Conservation (phyloP, 2,329 filamentous ascomycete species). For the Scortechinia acanthostroma region DNA sequence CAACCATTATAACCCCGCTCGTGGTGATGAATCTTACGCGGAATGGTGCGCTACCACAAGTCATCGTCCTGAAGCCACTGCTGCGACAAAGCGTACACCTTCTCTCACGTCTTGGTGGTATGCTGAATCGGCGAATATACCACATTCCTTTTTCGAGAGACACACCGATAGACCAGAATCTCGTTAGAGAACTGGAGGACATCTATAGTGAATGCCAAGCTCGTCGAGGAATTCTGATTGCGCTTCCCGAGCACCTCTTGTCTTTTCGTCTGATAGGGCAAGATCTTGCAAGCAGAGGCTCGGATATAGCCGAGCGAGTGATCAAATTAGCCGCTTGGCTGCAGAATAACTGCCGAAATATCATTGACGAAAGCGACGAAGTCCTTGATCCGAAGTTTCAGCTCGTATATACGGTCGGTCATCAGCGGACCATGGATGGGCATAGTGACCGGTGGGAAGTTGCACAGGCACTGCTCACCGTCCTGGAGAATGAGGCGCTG, state of each 20-base stretch:
- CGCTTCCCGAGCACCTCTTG: slow-evolving; percentile 42
- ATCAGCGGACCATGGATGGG: slow-evolving; percentile 37
- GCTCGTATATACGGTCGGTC: slow-evolving; percentile 46
- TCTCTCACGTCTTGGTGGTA: slow-evolving; percentile 35
- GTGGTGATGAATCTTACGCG: slow-evolving; percentile 9
- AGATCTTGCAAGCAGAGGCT: slow-evolving; percentile 25
- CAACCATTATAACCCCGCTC: background rate
- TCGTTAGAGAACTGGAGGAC: slow-evolving; percentile 19
- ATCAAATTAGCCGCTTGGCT: slow-evolving; percentile 18
- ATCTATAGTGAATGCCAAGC: slow-evolving; percentile 25
- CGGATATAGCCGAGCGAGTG: slow-evolving; percentile 27
- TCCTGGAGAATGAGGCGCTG: slow-evolving; percentile 29
- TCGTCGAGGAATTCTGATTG: slow-evolving; percentile 33
- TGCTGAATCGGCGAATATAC: slow-evolving; percentile 40
- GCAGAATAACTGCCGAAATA: slow-evolving; percentile 36
- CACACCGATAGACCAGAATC: slow-evolving; percentile 17
- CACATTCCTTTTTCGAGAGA: slow-evolving; percentile 50
- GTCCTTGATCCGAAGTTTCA: slow-evolving; percentile 44
- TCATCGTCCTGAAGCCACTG: slow-evolving; percentile 33
- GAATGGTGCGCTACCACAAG: slow-evolving; percentile 24
- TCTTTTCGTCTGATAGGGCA: slow-evolving; percentile 41
- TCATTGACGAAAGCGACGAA: slow-evolving; percentile 58
- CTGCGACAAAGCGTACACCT: slow-evolving; percentile 32
- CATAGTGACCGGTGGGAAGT: slow-evolving; percentile 42
- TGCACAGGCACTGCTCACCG: slow-evolving; percentile 25